Conservation (phyloP, 441 rosid species). For the Syzygium syzygioides region DNA sequence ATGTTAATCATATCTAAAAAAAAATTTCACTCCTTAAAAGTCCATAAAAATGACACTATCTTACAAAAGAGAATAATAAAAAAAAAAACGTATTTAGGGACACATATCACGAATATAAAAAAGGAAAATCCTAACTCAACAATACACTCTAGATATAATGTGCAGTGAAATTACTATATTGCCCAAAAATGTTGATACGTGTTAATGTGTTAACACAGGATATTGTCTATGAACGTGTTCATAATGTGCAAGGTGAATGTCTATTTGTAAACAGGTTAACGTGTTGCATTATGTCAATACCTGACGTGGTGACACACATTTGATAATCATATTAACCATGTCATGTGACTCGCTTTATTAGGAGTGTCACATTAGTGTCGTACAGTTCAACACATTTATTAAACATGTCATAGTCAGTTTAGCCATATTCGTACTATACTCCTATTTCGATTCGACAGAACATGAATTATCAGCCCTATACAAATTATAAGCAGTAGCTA, state of each 20-base stretch:
- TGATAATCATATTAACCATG: neutral
- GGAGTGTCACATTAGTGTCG: neutral
- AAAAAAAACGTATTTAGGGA: neutral
- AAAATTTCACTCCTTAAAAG: neutral
- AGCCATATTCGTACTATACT: neutral
- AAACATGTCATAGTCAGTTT: neutral
- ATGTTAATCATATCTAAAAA: neutral
- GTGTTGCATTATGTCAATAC: neutral
- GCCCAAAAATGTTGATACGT: neutral
- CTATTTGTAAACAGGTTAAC: neutral
- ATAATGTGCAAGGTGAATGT: neutral
- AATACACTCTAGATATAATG: neutral
- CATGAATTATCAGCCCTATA: neutral
- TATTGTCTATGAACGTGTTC: neutral
- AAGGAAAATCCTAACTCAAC: neutral
- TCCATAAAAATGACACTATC: neutral
- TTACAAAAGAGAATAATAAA: neutral
- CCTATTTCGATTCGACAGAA: neutral
- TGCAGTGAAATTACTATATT: neutral
- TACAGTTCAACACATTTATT: rapidly evolving
- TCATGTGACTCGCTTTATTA: neutral
- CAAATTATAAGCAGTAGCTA: neutral
- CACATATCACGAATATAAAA: neutral
- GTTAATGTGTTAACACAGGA: neutral
- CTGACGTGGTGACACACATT: neutral